Percentiles rank a stretch among this genome's conserved stretches.
These are phyloP conservation scores for Corymbia calophylla DNA, from an alignment of 441 rosid species.

Conservation along the genomic window DNA sequence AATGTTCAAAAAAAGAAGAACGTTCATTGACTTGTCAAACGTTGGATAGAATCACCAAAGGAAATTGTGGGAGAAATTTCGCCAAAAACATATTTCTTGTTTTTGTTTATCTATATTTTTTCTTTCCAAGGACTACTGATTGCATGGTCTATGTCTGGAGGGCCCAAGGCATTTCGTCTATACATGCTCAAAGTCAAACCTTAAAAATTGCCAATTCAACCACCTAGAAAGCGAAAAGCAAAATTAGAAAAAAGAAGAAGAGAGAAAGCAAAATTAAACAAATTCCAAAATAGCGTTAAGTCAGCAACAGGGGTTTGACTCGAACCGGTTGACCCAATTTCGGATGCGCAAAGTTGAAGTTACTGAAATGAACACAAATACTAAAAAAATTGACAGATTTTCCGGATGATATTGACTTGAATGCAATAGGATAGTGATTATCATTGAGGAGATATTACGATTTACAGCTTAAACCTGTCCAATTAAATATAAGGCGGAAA, in stretches of 20 bases:
- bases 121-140: neutral
- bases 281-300: neutral
- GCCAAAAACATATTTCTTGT: rapidly evolving
- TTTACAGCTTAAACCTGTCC: neutral
- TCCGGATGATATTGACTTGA: neutral
- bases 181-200: neutral
- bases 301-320: neutral
- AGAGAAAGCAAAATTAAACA: neutral
- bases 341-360: neutral
- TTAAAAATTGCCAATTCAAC: neutral
- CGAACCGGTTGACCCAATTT: neutral
- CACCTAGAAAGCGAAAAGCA: neutral
- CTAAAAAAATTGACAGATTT: neutral
- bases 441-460: neutral
- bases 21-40: neutral
- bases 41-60: no score
- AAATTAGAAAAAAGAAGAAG: no score
- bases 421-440: neutral
- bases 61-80: neutral
- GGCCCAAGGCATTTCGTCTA: neutral
- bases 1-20: rapidly evolving
- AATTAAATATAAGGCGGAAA: no score
- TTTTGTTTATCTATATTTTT: neutral
- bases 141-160: neutral
- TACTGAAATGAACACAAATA: neutral